Conservation (phyloP, 1,284 basidiomycete species). For the Veloporphyrellus conicus region DNA sequence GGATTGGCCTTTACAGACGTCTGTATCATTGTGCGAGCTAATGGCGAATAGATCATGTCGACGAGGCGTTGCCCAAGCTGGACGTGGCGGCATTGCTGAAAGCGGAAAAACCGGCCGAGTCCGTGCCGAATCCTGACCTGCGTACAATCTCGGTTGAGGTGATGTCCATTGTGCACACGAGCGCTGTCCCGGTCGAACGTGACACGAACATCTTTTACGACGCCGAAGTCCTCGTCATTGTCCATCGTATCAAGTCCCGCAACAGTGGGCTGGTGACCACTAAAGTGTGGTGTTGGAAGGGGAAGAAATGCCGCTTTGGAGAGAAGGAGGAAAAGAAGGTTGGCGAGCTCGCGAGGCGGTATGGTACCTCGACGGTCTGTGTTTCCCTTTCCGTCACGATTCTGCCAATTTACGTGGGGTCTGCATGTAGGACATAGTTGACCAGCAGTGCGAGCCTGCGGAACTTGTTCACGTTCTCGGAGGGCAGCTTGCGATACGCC, state of each 20-base stretch:
- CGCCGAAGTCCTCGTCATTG: slow-evolving; percentile 59
- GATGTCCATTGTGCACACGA: slow-evolving; percentile 51
- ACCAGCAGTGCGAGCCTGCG: slow-evolving; percentile 59
- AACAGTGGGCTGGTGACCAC: slow-evolving; percentile 62
- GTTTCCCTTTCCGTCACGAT: background rate
- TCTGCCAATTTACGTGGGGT: background rate
- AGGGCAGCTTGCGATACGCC: slow-evolving; percentile 61
- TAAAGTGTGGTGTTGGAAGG: slow-evolving; percentile 71
- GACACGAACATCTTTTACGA: slow-evolving; percentile 64
- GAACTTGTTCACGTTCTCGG: slow-evolving; percentile 62
- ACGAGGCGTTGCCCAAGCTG: slow-evolving; percentile 47
- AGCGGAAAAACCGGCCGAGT: slow-evolving; percentile 18
- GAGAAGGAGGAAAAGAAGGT: slow-evolving; percentile 62
- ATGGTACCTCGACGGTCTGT: slow-evolving; percentile 57
- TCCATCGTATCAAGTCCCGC: slow-evolving; percentile 63
- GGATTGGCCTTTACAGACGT: background rate
- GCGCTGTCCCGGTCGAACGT: slow-evolving; percentile 41
- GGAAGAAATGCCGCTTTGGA: slow-evolving; percentile 47
- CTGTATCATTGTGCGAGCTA: background rate
- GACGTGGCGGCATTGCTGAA: slow-evolving; percentile 47
- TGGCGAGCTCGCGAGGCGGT: slow-evolving; percentile 64
- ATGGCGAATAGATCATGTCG: slow-evolving; percentile 35
- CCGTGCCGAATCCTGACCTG: slow-evolving; percentile 38
- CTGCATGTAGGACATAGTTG: slow-evolving; percentile 42
- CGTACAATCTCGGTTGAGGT: slow-evolving; percentile 68